Evolutionary conservation across 1,284 basidiomycete species (phyloP).

Genomic region (Ceratobasidium sp.): DNA sequence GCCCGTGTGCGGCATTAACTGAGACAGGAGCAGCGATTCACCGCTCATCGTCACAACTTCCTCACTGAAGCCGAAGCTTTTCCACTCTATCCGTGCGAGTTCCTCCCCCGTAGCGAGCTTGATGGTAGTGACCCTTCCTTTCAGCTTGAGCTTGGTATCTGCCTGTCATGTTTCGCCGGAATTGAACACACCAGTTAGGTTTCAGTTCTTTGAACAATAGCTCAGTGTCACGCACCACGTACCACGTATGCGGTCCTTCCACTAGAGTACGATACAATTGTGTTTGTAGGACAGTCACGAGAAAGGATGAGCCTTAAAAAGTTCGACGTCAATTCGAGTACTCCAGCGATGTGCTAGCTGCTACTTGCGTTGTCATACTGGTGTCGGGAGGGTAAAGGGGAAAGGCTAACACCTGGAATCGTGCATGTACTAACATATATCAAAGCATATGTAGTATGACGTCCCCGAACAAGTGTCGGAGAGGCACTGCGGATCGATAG

Average conservation of each 20-base stretch:
- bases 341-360: neutral
- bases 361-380: constrained; percentile 31
- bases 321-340: neutral
- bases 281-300: constrained; percentile 25
- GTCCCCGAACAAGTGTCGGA: constrained; percentile 3
- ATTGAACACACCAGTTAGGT: neutral
- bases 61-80: constrained; percentile 6
- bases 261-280: constrained; percentile 1
- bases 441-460: neutral
- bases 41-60: constrained; percentile 20
- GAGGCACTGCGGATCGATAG: neutral
- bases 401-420: no score
- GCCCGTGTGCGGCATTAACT: constrained; percentile 13
- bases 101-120: neutral
- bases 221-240: neutral
- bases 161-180: neutral
- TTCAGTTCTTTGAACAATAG: no score
- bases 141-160: neutral
- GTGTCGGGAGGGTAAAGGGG: neutral
- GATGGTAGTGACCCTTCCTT: constrained; percentile 23
- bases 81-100: constrained; percentile 12
- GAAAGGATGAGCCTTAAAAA: constrained; percentile 10
- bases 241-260: constrained; percentile 25
- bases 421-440: no score
- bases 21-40: neutral